phyloP scores from a whole-genome alignment of 1,139 yeast genomes.

The Candida sp. region DNA sequence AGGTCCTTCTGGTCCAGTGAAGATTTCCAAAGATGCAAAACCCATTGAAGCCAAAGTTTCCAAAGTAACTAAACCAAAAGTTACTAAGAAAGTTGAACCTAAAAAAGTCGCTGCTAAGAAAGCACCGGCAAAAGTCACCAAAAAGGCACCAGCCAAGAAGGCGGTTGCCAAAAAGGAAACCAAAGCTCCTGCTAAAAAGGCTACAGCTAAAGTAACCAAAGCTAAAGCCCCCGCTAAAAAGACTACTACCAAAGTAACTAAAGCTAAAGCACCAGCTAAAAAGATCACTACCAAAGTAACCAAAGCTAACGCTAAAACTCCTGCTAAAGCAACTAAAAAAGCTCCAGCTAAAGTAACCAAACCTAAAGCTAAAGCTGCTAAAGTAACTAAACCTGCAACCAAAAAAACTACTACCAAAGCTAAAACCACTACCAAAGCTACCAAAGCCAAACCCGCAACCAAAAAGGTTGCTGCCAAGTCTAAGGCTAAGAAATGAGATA shows the following conservation, averaged over 20 bases:
- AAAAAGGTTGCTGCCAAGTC: neutral
- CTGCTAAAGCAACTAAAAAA: too few relatives aligned
- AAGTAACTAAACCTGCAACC: neutral
- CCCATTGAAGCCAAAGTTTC: conserved; percentile 7
- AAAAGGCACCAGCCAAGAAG: too few relatives aligned
- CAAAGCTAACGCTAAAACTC: too few relatives aligned
- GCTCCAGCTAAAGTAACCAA: too few relatives aligned
- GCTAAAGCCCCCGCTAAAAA: neutral
- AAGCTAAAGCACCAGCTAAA: too few relatives aligned
- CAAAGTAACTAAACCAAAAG: conserved; percentile 17
- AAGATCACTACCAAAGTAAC: neutral
- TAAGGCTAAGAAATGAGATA: too few relatives aligned
- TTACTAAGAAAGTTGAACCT: conserved; percentile 12
- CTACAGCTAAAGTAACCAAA: neutral
- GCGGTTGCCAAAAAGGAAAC: conserved; percentile 8
- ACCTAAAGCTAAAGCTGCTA: neutral
- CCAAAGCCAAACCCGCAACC: conserved; percentile 1
- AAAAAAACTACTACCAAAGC: neutral
- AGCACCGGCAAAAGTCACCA: conserved; percentile 14
- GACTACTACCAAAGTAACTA: too few relatives aligned
- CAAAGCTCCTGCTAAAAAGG: conserved; percentile 5
- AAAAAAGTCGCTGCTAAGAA: conserved; percentile 13
- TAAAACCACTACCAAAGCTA: neutral
- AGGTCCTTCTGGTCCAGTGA: conserved; percentile 79
- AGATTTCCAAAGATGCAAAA: conserved; percentile 41